Evolutionary conservation across 768 basidiomycete genomes (phyloP).

Genomic region (Rhodosporidiobolus odoratus): DNA sequence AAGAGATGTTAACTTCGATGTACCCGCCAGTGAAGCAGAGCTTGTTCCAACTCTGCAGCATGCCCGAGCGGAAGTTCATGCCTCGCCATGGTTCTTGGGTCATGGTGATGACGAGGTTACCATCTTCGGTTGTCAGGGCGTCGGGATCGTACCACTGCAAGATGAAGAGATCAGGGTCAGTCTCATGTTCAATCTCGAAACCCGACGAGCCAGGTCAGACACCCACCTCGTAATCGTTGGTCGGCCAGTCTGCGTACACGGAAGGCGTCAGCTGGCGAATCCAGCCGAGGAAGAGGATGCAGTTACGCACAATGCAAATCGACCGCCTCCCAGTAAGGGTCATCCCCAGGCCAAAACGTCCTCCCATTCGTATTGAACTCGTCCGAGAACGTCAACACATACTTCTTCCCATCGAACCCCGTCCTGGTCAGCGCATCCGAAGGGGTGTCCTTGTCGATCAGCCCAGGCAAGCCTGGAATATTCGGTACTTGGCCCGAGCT

Average conservation of each 20-base stretch:
- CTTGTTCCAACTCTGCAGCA: conserved; percentile 85
- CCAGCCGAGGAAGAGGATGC: conserved; percentile 2
- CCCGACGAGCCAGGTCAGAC: not conserved
- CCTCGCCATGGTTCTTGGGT: conserved; percentile 62
- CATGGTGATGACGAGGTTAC: conserved; percentile 65
- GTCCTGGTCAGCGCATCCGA: conserved; percentile 54
- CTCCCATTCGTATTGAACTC: conserved; percentile 63
- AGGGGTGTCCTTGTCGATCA: conserved; percentile 78
- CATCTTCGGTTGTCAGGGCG: conserved; percentile 66
- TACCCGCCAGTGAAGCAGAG: conserved; percentile 76
- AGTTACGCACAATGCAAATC: conserved; percentile 49
- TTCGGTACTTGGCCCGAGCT: conserved; percentile 61
- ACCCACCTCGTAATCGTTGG: conserved; percentile 62
- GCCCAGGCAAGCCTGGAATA: conserved; percentile 46
- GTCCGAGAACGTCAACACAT: conserved; percentile 77
- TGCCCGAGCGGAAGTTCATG: conserved; percentile 72
- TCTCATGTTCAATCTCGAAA: too few relatives aligned
- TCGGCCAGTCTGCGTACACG: conserved; percentile 14
- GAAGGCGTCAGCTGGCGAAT: too few relatives aligned
- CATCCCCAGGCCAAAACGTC: conserved; percentile 59
- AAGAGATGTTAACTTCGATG: conserved; percentile 53
- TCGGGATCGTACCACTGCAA: conserved; percentile 74
- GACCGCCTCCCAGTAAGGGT: conserved; percentile 46
- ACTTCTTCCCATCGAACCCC: conserved; percentile 71
- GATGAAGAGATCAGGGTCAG: not conserved